Percentiles rank a stretch among this genome's conserved stretches.
phyloP scores from a whole-genome alignment of 2,329 filamentous ascomycete genomes.

The Geosmithia morbida region DNA sequence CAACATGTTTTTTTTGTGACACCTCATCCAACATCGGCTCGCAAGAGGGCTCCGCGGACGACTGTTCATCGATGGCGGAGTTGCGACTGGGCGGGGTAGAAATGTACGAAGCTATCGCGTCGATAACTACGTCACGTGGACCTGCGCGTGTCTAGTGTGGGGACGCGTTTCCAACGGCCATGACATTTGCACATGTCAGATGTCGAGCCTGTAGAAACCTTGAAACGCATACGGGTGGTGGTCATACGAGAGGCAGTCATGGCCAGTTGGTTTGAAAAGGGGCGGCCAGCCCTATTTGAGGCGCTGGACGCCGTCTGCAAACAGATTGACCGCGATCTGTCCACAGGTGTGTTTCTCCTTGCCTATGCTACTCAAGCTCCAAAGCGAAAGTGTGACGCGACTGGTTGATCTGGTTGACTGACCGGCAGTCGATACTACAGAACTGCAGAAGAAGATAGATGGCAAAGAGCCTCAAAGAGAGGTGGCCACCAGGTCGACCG shows the following conservation, averaged over 20 bases:
- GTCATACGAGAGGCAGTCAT: conserved; percentile 9
- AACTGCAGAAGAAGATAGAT: neutral
- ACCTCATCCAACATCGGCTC: too few species aligned
- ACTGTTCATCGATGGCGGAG: too few species aligned
- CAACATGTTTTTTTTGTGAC: too few species aligned
- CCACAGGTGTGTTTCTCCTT: conserved; percentile 14
- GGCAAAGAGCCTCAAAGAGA: neutral
- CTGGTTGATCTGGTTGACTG: neutral
- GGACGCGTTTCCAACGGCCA: neutral
- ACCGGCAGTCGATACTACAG: neutral
- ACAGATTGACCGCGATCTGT: conserved; percentile 21
- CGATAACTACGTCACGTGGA: too few species aligned
- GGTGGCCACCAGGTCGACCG: neutral
- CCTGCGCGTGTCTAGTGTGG: too few species aligned
- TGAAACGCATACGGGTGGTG: neutral
- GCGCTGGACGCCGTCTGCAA: conserved; percentile 24
- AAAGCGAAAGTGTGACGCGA: neutral
- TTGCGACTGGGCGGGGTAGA: too few species aligned
- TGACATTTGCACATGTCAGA: neutral
- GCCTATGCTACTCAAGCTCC: neutral
- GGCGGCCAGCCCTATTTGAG: conserved; percentile 22
- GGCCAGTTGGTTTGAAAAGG: conserved; percentile 23
- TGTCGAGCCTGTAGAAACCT: neutral
- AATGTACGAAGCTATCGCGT: too few species aligned
- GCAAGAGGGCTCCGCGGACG: too few species aligned